Base-by-base conservation (phyloP, 495 filamentous ascomycete species). In the Penicillium malachiteum region DNA sequence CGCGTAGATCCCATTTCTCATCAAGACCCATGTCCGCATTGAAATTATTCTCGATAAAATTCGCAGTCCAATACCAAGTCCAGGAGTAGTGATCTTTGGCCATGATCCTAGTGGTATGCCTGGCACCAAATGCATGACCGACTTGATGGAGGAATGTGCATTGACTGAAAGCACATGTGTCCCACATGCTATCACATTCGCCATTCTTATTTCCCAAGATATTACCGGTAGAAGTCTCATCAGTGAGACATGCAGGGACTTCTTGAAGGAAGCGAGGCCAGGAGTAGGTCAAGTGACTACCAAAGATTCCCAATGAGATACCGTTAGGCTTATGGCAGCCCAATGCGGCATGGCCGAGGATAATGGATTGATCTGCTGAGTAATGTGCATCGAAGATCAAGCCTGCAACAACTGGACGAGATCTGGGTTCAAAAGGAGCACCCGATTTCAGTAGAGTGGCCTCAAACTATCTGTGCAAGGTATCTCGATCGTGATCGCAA, bases 201-300 rank as follows among this genome's bases (percentile, higher is more conserved):
- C 65, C 60, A 39, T 71, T 69, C 52, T 77, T 72, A 38, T 75
- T 71, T 9, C 68, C 69, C 8, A 76, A 65, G 5, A 63, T 70
- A 18, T 70, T 67, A 0, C 70, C 71, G 0, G 67, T 52, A 1
- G 43, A 41, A 3, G 57, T 63, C 31, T 50, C 45, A 33, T 77
- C 71, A 8, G 64, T 58, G 32, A 77, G 58, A 52, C 71, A 75
- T 37, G 65, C 55, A 49, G 67, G 53, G 9, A 77, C 64, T 33
- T 76, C 74, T 58, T 77, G 77, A 33, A 81, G 26, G 58, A 73
- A 79, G 6, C 77, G 67, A 11, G 78, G 76, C 68, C 76, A 78
- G 6, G 77, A 70, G 53, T 77, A 79, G 13, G 75, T 68, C 13
- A 72, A 59, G 55, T 75, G 74, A 52, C 75, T 78, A 6, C 78